Base-by-base conservation (phyloP, 2,329 filamentous ascomycete species). In the Beauveria pseudobassiana region DNA sequence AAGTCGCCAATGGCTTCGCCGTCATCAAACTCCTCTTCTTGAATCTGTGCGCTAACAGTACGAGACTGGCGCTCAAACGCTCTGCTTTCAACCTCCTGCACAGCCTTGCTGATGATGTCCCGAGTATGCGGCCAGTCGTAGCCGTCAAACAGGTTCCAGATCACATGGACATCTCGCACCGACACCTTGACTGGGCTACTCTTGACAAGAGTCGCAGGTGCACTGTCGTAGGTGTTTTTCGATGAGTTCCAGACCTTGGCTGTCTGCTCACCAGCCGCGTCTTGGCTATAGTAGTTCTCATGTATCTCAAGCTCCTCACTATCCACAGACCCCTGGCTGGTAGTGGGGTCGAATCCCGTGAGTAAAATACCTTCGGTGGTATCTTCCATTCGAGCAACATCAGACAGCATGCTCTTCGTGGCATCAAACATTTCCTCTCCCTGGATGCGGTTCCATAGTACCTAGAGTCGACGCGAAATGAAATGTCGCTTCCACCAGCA, bases 61-160 rank as follows among this genome's bases (percentile, higher is more conserved):
- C 83, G 80, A 26, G 84, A 78, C 63, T 86, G 84, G 61, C 88
- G 86, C 71, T 97, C 90, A 52, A 88, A 86, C 1, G 91, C 92
- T 72, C 88, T 91, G 49, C 82, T 80, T 74, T 99, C 91, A 1
- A 99, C 88, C 59, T 96, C 87, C 63, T 95, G 86, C 2, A 99
- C 92, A 7, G 91, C 92, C 70, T 93, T 90, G 24, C 87, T 87
- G 62, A 99, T 96, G 4, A 88, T 85, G 64, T 95, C 89, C 49
- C 93, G 84, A 0, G 96, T 99, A 49, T 85, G 83, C 67, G 87
- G 84, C 96, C 96, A 99, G 74, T 99, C 96, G 71, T 96, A 99
- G 1, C 95, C 95, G 77, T 99, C 95, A 73, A 95, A 97, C 1
- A 99, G 78, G 70, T 99, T 96, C 95, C 95, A 99, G 63, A 98